phyloP scores from a whole-genome alignment of 2,329 filamentous ascomycete species.

The Aureobasidium musti region DNA sequence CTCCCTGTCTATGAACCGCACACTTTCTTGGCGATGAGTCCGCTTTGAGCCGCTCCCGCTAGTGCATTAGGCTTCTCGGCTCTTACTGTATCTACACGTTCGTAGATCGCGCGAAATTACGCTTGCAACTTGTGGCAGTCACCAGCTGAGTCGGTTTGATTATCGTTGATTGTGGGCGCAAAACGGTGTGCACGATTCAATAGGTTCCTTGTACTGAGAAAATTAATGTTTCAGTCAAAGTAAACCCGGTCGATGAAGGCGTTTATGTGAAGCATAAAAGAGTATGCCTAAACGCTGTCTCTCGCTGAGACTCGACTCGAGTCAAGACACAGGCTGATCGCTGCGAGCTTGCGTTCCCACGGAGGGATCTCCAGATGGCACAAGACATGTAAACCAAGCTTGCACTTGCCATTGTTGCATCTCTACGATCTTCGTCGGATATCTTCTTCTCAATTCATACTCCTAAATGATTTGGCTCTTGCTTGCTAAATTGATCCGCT shows the following conservation, averaged over 20 bases:
- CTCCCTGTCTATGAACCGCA: neutral
- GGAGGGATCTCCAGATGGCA: neutral
- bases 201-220: neutral
- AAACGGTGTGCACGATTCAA: slow-evolving; percentile 3
- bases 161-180: slow-evolving; percentile 15
- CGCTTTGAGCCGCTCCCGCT: slow-evolving; percentile 9
- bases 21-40: slow-evolving; percentile 24
- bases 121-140: slow-evolving; percentile 7
- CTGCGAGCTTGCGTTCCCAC: neutral
- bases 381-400: neutral
- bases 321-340: neutral
- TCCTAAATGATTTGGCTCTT: neutral
- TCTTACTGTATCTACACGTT: slow-evolving; percentile 20
- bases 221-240: slow-evolving; percentile 18
- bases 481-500: neutral
- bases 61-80: slow-evolving; percentile 4
- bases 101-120: slow-evolving; percentile 24
- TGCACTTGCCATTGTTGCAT: neutral
- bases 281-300: neutral
- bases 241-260: neutral
- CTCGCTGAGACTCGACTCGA: neutral
- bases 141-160: slow-evolving; percentile 15
- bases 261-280: slow-evolving; percentile 20
- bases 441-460: neutral
- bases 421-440: neutral